phyloP scores from a whole-genome alignment of 805 yeast species.

The Kockiozyma suomiensis region DNA sequence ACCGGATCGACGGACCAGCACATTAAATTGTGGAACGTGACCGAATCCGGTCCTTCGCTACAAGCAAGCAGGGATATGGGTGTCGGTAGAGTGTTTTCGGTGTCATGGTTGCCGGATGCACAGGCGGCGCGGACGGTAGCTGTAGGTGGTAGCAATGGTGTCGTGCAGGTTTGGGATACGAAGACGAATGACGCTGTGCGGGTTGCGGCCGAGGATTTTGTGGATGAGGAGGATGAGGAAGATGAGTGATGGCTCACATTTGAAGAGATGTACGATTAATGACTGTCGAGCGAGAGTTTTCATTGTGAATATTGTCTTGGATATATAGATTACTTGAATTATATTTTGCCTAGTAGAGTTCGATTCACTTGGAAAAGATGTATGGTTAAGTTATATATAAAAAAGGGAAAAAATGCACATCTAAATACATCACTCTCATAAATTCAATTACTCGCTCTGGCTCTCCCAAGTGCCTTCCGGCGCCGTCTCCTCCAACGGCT shows the following conservation, averaged over 20 bases:
- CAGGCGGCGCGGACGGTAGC: constrained; percentile 74
- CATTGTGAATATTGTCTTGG: too few relatives aligned
- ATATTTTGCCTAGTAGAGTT: too few relatives aligned
- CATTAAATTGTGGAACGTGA: constrained; percentile 85
- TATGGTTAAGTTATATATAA: too few relatives aligned
- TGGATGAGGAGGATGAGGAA: constrained; percentile 56
- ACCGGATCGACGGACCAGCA: constrained; percentile 88
- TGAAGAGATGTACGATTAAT: neutral
- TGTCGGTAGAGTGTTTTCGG: constrained; percentile 85
- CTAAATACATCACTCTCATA: constrained; percentile 25
- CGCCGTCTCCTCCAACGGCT: constrained; percentile 76
- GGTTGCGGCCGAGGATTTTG: constrained; percentile 61
- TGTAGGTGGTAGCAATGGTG: constrained; percentile 84
- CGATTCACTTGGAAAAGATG: too few relatives aligned
- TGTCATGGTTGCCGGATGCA: constrained; percentile 81
- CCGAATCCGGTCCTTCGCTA: constrained; percentile 72
- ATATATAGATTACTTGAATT: too few relatives aligned
- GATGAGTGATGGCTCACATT: constrained; percentile 40
- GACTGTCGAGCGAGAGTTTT: too few relatives aligned
- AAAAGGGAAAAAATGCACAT: too few relatives aligned
- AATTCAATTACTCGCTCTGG: constrained; percentile 42
- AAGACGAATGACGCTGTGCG: constrained; percentile 82
- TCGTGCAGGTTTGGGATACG: constrained; percentile 89
- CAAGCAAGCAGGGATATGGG: constrained; percentile 88
- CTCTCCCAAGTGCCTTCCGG: constrained; percentile 79